A percentile compares a stretch with the other conserved stretches of the same genome.
phyloP scores from a whole-genome alignment of 169 alveolate species.

The Plasmodium adleri region DNA sequence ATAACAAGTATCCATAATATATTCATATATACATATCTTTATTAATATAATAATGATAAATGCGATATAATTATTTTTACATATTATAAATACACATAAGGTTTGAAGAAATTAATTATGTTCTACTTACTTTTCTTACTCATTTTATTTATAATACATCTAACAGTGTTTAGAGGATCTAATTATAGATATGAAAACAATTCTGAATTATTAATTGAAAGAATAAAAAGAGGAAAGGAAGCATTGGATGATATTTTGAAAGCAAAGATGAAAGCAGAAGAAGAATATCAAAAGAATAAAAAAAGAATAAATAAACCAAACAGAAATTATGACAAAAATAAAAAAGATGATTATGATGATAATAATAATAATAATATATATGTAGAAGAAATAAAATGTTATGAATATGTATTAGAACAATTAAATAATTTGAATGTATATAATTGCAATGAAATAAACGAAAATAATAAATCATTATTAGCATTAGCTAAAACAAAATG shows the following conservation, averaged over 20 bases:
- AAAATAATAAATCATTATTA: constrained; percentile 83
- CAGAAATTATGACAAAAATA: background rate
- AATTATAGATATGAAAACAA: constrained; percentile 56
- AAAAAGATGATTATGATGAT: constrained; percentile 18
- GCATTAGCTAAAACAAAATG: constrained; percentile 88
- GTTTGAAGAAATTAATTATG: no score
- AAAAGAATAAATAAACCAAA: background rate
- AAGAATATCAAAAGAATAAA: constrained; percentile 41
- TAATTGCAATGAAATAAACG: constrained; percentile 85
- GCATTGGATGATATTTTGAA: constrained; percentile 66
- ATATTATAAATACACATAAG: background rate
- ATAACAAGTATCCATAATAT: no score
- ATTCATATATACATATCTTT: no score
- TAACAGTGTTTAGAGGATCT: constrained; percentile 36
- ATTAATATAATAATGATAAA: no score
- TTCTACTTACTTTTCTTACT: background rate
- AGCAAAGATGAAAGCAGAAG: constrained; percentile 73
- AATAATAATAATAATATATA: constrained; percentile 8
- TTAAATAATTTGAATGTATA: constrained; percentile 81
- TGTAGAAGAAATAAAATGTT: constrained; percentile 83
- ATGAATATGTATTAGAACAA: constrained; percentile 83
- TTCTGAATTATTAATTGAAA: constrained; percentile 43
- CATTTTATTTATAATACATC: constrained; percentile 29
- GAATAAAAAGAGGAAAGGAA: constrained; percentile 65
- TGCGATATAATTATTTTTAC: background rate